phyloP scores from a whole-genome alignment of 306 rosid species.

The Herpetospermum pedunculosum region DNA sequence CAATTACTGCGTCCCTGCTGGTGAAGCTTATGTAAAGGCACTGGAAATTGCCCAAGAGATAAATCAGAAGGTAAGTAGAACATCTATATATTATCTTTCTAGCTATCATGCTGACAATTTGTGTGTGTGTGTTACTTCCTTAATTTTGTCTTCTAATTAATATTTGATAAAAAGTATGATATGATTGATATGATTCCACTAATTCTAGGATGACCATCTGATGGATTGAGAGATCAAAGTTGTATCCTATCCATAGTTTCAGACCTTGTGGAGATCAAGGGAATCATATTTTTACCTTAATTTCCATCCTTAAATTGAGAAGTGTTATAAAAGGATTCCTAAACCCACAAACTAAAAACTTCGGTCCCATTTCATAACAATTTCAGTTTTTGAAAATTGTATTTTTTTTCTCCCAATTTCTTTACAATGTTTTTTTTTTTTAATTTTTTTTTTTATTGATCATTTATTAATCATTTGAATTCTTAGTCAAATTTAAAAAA shows the following conservation, averaged over 20 bases:
- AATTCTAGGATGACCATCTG: not conserved
- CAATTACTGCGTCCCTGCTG: slow-evolving; percentile 71
- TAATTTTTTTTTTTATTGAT: too few relatives aligned
- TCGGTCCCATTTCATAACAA: not conserved
- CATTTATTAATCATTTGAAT: too few relatives aligned
- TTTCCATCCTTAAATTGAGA: not conserved
- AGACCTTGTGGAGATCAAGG: not conserved
- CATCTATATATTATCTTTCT: not conserved
- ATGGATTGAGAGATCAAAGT: not conserved
- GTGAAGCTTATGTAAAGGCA: slow-evolving; percentile 69
- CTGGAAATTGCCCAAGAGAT: slow-evolving; percentile 63
- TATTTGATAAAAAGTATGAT: not conserved
- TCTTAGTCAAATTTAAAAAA: too few relatives aligned
- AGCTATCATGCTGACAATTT: not conserved
- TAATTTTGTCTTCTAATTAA: not conserved
- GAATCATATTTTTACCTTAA: not conserved
- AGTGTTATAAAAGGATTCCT: not conserved
- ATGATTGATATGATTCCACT: not conserved
- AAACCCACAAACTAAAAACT: not conserved
- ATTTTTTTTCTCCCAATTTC: too few relatives aligned
- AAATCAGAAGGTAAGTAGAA: slow-evolving; percentile 53
- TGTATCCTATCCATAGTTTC: not conserved
- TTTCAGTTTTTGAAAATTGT: too few relatives aligned
- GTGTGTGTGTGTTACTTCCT: not conserved
- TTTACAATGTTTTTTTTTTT: too few relatives aligned